Evolutionary conservation across 228 moss, liverwort and hornwort genomes (phyloP).

Genomic region (Sphagnum fallax): DNA sequence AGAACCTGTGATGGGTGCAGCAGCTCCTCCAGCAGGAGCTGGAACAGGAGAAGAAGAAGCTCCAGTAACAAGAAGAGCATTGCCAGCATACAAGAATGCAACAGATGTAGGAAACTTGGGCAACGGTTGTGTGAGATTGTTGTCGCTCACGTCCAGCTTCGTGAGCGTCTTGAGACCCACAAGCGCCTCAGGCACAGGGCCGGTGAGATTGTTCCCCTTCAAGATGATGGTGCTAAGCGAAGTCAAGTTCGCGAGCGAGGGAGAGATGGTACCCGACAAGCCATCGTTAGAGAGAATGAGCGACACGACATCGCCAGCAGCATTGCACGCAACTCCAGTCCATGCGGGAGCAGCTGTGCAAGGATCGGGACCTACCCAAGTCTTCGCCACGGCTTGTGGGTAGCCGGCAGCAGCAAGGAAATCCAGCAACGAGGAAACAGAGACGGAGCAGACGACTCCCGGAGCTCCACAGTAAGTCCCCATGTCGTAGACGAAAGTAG

Average conservation of each 20-base stretch:
- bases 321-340: constrained; percentile 52
- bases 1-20: neutral
- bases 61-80: constrained; percentile 36
- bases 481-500: constrained; percentile 5
- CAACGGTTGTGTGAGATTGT: constrained; percentile 55
- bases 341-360: constrained; percentile 27
- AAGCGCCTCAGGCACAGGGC: constrained; percentile 49
- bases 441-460: constrained; percentile 32
- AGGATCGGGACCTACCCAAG: constrained; percentile 58
- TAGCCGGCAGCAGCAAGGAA: constrained; percentile 51
- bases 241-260: constrained; percentile 40
- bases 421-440: constrained; percentile 54
- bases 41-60: constrained; percentile 19
- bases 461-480: constrained; percentile 33
- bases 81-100: constrained; percentile 39
- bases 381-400: constrained; percentile 36
- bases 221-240: constrained; percentile 41
- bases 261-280: constrained; percentile 50
- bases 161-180: constrained; percentile 35
- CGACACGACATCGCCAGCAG: constrained; percentile 17
- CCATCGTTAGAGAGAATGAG: constrained; percentile 34
- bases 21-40: neutral
- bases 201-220: constrained; percentile 45
- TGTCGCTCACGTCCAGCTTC: constrained; percentile 63
- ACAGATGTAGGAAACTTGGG: constrained; percentile 45